Evolutionary conservation across 164 flowering plant genomes (phyloP), one percentile per base, ranked within the genome.

Genomic region (Magnolia officinalis): DNA sequence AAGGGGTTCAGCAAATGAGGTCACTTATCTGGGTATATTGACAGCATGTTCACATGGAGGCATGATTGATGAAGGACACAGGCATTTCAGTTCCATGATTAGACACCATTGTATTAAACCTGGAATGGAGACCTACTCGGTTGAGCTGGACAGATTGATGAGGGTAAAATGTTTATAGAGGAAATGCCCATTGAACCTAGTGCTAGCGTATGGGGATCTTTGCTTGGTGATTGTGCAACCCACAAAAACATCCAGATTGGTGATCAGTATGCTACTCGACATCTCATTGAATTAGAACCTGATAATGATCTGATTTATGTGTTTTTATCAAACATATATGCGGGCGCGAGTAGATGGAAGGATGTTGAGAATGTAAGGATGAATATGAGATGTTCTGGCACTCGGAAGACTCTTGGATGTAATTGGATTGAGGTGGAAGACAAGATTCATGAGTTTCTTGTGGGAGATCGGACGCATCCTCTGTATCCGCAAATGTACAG

Each of bases 391-490:
- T 24, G 78, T 70, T 63, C 63, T 16, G 75, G 74, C 51, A 55
- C 67, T 24, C 74, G 63, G 5, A 82, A 82, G 77, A 70, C 29
- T 1, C 80, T 80, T 59, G 82, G 80, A 64, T 76, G 75, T 21
- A 82, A 79, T 80, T 80, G 84, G 82, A 79, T 82, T 72, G 80
- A 82, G 63, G 68, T 77, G n/a, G 76, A 66, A 23, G 77, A 74
- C 49, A 45, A 13, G 71, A 74, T 78, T 55, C 77, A 76, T 76
- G 77, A 76, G 24, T 81, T 67, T 77, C 70, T 69, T 45, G 66
- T 55, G 2, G 52, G 63, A 71, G 75, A 70, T 1, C 21, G 55
- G 52, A 68, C 29, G 45, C 78, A 78, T 75, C 74, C 76, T 73
- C 26, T 51, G 21, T n/a, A 18, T 58, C 52, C 14, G 58, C 74